A percentile compares a stretch with the other conserved stretches of the same genome.
Evolutionary conservation across 2,329 filamentous ascomycete genomes (phyloP).

Genomic region (Graphilbum sp.): DNA sequence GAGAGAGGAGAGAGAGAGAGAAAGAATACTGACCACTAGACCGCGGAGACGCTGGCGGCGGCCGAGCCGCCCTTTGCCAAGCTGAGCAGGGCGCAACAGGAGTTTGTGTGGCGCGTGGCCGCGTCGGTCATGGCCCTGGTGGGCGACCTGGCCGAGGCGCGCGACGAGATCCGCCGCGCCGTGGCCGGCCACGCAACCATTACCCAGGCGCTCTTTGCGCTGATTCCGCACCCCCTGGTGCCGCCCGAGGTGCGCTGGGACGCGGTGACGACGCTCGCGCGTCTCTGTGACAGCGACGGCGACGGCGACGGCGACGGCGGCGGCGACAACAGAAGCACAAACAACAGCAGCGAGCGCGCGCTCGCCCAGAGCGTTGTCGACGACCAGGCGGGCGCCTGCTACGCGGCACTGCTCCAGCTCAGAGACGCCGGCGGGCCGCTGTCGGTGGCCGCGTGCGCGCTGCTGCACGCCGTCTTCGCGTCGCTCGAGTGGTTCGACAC

Average conservation of each 20-base stretch:
- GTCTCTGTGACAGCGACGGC: constrained; percentile 46
- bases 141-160: constrained; percentile 37
- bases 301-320: constrained; percentile 11
- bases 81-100: constrained; percentile 34
- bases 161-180: constrained; percentile 41
- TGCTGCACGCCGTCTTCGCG: constrained; percentile 46
- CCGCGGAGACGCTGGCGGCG: constrained; percentile 18
- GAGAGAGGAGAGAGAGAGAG: not conserved
- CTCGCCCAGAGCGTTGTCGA: constrained; percentile 39
- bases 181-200: constrained; percentile 33
- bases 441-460: constrained; percentile 39
- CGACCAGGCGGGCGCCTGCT: constrained; percentile 23
- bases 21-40: not conserved
- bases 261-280: constrained; percentile 36
- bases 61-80: constrained; percentile 27
- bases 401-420: constrained; percentile 31
- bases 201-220: constrained; percentile 35
- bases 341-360: constrained; percentile 2
- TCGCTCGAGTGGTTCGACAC: constrained; percentile 35
- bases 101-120: constrained; percentile 35
- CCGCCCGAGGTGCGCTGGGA: constrained; percentile 28
- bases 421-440: constrained; percentile 29
- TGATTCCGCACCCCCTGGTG: constrained; percentile 25
- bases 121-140: constrained; percentile 36
- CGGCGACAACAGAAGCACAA: not conserved